phyloP scores from a whole-genome alignment of 1,284 basidiomycete species.

The Ganoderma multipileum region DNA sequence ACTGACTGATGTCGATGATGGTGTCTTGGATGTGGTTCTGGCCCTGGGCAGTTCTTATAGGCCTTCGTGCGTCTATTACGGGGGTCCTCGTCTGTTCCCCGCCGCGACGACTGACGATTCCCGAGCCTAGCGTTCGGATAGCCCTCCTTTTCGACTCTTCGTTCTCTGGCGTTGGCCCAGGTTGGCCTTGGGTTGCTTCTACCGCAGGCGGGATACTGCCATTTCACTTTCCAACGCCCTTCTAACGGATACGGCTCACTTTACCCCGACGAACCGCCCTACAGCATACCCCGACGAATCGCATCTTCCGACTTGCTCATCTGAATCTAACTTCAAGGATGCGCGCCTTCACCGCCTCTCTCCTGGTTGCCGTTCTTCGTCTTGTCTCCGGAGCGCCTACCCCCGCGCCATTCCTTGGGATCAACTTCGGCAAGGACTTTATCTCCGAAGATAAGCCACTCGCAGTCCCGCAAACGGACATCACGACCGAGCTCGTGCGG shows the following conservation, averaged over 20 bases:
- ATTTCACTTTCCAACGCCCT: neutral
- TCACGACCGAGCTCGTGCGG: slow-evolving; percentile 41
- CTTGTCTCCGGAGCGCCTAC: slow-evolving; percentile 11
- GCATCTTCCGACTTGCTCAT: neutral
- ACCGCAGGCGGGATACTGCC: neutral
- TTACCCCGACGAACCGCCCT: neutral
- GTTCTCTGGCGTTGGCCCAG: slow-evolving; percentile 10
- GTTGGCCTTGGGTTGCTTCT: slow-evolving; percentile 13
- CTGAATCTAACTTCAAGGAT: neutral
- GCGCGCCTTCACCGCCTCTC: slow-evolving; percentile 9
- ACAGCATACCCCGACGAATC: neutral
- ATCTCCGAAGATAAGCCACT: slow-evolving; percentile 22
- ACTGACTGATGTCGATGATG: neutral
- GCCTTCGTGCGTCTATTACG: neutral
- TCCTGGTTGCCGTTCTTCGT: slow-evolving; percentile 4
- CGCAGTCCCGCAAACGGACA: slow-evolving; percentile 33
- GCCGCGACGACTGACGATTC: neutral
- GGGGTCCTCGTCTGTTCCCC: neutral
- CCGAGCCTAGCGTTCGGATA: neutral
- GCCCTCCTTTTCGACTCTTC: neutral
- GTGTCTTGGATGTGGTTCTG: neutral
- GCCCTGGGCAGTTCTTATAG: too few species aligned
- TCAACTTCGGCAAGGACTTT: slow-evolving; percentile 22
- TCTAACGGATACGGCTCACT: neutral
- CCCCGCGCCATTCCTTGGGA: slow-evolving; percentile 10